Evolutionary conservation across 2,329 filamentous ascomycete species (phyloP).

Genomic region (Acephala macrosclerotiorum): DNA sequence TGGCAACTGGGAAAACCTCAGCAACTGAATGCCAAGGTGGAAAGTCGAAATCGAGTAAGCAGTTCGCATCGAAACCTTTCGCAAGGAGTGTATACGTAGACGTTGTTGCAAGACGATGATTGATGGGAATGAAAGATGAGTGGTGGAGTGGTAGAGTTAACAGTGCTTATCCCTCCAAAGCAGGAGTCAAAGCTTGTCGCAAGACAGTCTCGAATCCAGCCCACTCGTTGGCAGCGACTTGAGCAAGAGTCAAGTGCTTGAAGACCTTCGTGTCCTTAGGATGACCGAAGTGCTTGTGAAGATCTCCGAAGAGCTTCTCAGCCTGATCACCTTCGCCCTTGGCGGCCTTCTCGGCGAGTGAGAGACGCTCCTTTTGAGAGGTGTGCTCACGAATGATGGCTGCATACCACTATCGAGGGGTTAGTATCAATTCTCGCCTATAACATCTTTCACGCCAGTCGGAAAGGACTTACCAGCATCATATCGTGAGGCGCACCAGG

Average conservation of each 20-base stretch:
- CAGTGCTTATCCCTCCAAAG: conserved; percentile 5
- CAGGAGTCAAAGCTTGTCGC: conserved; percentile 38
- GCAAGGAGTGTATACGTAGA: background rate
- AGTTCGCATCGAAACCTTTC: background rate
- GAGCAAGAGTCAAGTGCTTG: conserved; percentile 53
- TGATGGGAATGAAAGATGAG: background rate
- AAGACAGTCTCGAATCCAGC: conserved; percentile 58
- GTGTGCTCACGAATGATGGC: conserved; percentile 61
- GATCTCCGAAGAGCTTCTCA: conserved; percentile 43
- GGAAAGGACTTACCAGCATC: conserved; percentile 56
- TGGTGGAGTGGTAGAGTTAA: background rate
- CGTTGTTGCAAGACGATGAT: background rate
- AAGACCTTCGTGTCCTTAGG: conserved; percentile 43
- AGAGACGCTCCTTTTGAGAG: conserved; percentile 48
- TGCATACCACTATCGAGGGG: conserved; percentile 61
- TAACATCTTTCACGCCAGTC: background rate
- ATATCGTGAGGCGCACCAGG: conserved; percentile 57
- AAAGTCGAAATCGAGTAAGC: background rate
- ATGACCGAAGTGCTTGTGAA: conserved; percentile 59
- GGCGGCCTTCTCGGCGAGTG: conserved; percentile 51
- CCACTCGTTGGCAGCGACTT: conserved; percentile 56
- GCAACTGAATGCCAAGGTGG: background rate
- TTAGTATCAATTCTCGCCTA: conserved; percentile 18
- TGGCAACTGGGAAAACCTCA: background rate
- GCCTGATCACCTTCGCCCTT: conserved; percentile 21